Evolutionary conservation across 2,329 filamentous ascomycete species (phyloP).

Genomic region (Clonostachys chloroleuca): DNA sequence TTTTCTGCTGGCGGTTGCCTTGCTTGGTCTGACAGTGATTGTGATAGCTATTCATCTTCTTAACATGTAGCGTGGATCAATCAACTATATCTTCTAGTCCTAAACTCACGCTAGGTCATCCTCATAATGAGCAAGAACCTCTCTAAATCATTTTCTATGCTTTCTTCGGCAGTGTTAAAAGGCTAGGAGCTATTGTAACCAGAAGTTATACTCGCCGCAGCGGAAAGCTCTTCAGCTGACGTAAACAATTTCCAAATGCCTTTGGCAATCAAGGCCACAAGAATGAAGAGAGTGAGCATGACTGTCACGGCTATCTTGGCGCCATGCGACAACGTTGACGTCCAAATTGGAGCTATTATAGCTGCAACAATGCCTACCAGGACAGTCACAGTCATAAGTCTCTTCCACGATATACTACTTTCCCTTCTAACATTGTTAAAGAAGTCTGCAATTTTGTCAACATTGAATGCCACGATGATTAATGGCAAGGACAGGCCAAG

Average conservation of each 20-base stretch:
- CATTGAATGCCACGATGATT: neutral
- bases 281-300: neutral
- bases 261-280: neutral
- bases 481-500: neutral
- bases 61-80: no score
- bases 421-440: neutral
- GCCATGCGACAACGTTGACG: neutral
- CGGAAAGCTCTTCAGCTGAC: no score
- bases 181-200: no score
- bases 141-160: no score
- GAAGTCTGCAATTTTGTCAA: neutral
- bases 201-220: no score
- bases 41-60: no score
- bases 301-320: neutral
- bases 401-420: neutral
- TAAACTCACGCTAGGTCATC: no score
- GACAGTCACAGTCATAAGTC: neutral
- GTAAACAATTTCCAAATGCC: neutral
- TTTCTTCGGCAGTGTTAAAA: no score
- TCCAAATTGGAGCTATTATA: neutral
- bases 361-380: neutral
- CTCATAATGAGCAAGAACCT: no score
- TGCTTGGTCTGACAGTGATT: constrained; percentile 88
- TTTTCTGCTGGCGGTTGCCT: constrained; percentile 86
- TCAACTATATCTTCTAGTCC: no score